These are phyloP conservation scores for Rosa chinensis DNA, from an alignment of 306 rosid species.

Conservation along the genomic window DNA sequence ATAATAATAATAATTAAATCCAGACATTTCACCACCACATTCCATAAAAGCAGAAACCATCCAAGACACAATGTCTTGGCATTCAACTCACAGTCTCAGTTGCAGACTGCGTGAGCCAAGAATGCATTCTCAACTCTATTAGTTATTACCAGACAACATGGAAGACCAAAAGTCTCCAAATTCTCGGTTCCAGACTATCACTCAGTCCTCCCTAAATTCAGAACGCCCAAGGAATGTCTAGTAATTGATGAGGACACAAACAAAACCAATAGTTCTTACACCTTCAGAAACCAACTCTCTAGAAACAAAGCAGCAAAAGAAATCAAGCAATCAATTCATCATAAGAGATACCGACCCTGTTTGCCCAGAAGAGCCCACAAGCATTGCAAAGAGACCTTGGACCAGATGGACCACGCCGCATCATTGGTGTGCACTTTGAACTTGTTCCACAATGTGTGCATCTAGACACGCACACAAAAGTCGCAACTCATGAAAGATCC, in stretches of 20 bases:
- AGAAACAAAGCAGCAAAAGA: background rate
- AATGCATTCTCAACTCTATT: background rate
- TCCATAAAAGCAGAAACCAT: background rate
- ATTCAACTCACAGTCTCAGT: background rate
- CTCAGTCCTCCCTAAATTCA: background rate
- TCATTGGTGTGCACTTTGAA: constrained; percentile 90
- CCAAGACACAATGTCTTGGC: background rate
- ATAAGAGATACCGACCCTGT: constrained; percentile 64
- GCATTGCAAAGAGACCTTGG: constrained; percentile 97
- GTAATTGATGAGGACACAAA: background rate
- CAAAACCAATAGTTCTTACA: background rate
- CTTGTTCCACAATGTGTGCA: constrained; percentile 88
- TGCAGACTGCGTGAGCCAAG: background rate
- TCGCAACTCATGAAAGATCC: background rate
- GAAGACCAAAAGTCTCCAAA: background rate
- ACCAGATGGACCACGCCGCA: constrained; percentile 97
- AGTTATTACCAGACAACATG: background rate
- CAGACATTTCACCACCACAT: background rate
- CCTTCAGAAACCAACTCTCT: background rate
- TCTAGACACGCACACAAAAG: constrained; percentile 46
- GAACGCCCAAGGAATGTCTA: background rate
- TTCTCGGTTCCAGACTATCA: background rate
- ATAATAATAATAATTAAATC: background rate
- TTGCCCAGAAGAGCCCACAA: constrained; percentile 96
- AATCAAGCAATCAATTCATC: constrained; percentile 12